Conservation (phyloP, 192 early-diverging fungal genomes). For the Backusella sp. region DNA sequence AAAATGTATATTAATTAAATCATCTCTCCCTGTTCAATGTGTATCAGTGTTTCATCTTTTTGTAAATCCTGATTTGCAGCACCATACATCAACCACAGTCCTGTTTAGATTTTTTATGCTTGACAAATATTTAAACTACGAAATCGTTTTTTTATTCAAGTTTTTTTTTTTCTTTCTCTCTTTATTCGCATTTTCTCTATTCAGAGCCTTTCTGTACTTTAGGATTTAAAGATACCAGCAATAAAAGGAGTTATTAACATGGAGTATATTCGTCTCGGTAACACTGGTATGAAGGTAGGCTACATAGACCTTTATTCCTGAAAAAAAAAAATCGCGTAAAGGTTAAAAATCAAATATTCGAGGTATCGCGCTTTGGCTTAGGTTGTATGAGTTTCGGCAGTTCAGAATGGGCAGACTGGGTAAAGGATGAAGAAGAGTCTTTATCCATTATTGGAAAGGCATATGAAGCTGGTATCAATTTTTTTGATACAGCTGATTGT, state of each 20-base stretch:
- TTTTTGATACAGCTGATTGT: constrained; percentile 24
- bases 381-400: constrained; percentile 44
- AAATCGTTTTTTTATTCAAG: not conserved
- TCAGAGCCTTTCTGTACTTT: not conserved
- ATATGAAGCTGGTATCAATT: constrained; percentile 36
- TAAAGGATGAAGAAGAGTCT: constrained; percentile 39
- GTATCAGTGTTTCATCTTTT: not conserved
- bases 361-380: constrained; percentile 39
- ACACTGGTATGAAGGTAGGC: constrained; percentile 3
- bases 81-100: not conserved
- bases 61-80: not conserved
- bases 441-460: constrained; percentile 35
- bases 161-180: not conserved
- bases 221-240: not conserved
- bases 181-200: not conserved
- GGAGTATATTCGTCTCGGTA: constrained; percentile 12
- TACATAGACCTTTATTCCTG: not conserved
- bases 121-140: not conserved
- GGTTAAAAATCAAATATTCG: not conserved
- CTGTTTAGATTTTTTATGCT: not conserved
- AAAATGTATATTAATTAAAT: not conserved
- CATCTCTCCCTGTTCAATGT: not conserved
- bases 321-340: not conserved
- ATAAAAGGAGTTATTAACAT: not conserved
- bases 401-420: constrained; percentile 39